phyloP scores from a whole-genome alignment of 73 alveolate genomes.

The Paramecium pentaurelia region DNA sequence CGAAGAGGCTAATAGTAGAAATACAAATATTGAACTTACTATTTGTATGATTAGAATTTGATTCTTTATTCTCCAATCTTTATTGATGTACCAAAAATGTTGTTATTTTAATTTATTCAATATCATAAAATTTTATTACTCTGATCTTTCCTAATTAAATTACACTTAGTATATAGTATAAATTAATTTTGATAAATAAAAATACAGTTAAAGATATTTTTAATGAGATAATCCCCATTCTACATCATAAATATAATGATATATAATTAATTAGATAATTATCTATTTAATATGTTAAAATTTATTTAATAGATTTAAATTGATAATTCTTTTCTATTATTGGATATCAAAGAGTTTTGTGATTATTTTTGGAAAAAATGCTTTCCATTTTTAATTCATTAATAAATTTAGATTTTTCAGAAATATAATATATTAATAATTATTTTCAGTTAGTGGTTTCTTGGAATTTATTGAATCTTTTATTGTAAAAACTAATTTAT shows the following conservation, averaged over 20 bases:
- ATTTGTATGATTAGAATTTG: not conserved
- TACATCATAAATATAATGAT: too few relatives aligned
- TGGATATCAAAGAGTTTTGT: not conserved
- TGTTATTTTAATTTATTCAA: not conserved
- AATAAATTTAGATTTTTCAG: not conserved
- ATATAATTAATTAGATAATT: not conserved
- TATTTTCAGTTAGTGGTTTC: not conserved
- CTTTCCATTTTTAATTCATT: not conserved
- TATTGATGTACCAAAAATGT: not conserved
- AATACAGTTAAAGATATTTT: not conserved
- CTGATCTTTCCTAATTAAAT: not conserved
- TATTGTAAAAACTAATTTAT: not conserved
- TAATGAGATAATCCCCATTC: not conserved
- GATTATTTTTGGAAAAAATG: not conserved
- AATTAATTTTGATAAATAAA: not conserved
- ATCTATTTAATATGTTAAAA: not conserved
- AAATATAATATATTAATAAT: not conserved
- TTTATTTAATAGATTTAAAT: too few relatives aligned
- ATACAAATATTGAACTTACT: not conserved
- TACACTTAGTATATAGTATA: not conserved
- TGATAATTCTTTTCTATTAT: not conserved
- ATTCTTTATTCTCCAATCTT: not conserved
- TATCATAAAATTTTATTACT: not conserved
- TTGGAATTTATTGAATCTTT: not conserved
- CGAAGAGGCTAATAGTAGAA: not conserved